Evolutionary conservation across 306 rosid species (phyloP), one percentile per base, ranked within the genome.

Genomic region (Trifolium dubium): DNA sequence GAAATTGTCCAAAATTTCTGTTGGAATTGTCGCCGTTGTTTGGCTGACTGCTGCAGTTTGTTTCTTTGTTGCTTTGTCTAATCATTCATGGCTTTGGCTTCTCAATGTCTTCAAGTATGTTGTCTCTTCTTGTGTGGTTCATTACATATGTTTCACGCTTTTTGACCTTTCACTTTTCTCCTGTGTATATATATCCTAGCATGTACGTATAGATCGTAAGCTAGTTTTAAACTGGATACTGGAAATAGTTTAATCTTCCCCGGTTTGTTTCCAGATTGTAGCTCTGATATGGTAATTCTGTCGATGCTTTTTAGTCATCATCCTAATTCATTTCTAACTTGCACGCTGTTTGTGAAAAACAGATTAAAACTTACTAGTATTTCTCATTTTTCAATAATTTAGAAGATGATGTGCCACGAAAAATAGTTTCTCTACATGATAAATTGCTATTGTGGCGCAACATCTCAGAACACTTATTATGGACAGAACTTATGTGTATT

Each of bases 51-150:
- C 97, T n/a, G 96, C 88, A 64, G 82, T 91, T 73, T 94, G 92
- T 85, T 86, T 91, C 85, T 94, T 89, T 81, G 37, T 81, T 77
- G 97, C 96, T 81, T 80, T 94, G 73, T 81, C 96, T 10, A 73
- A 8, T 77, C 88, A 91, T 86, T 88, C 91, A 34, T 94, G 98
- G 97, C 97, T 94, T 59, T 94, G 97, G 98, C 89, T 94, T 8
- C 75, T 94, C 71, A 58, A 81, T 19, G 65, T 89, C 35, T 91
- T 94, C 83, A 94, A 87, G 97, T 94, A 83, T 73, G 84, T 55
- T 40, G 53, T 67, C 17, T 67, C n/a, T 82, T 40, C 63, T 51
- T 61, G 12, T 63, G 35, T 69, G 35, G 60, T 56, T 46, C 55
- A 39, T 77, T 73, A 40, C 5, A 15, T 53, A 31, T 5, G 47